Evolutionary conservation across 139 green algal species (phyloP).

Genomic region (Chlamydomonas applanata): DNA sequence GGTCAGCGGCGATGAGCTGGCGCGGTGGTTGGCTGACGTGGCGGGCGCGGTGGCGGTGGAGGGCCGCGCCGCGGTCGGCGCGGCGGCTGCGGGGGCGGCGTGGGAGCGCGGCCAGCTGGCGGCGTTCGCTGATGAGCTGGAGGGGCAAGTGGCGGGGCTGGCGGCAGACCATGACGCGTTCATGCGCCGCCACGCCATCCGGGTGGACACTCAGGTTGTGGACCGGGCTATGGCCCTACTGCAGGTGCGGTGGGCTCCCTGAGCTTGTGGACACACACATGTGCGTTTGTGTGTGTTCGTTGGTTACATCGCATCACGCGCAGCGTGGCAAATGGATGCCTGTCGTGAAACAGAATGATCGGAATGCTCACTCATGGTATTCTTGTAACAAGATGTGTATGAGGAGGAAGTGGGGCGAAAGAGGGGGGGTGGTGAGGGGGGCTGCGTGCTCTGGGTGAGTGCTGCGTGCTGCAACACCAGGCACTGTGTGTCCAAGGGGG

Average conservation of each 20-base stretch:
- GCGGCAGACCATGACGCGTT: conserved; percentile 19
- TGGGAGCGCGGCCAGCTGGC: conserved; percentile 6
- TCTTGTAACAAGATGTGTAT: no score
- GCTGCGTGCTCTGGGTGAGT: no score
- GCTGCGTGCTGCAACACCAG: no score
- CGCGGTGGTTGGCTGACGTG: conserved; percentile 20
- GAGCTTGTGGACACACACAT: no score
- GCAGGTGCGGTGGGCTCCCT: conserved; percentile 20
- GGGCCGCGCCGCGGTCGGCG: neutral
- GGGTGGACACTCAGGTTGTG: conserved; percentile 38
- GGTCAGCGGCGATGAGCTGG: conserved; percentile 18
- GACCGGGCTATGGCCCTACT: conserved; percentile 41
- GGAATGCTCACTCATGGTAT: no score
- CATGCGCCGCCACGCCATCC: conserved; percentile 35
- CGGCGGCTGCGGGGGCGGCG: neutral
- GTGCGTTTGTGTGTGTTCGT: no score
- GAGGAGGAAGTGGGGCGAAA: no score
- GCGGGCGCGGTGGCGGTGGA: neutral
- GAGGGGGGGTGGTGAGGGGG: no score
- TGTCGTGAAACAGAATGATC: no score
- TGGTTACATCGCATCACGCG: no score
- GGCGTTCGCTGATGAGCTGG: neutral
- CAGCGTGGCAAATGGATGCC: no score
- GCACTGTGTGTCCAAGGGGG: no score
- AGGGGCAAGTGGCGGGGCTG: conserved; percentile 11